Evolutionary conservation across 768 basidiomycete species (phyloP).

Genomic region (Dentipellis fragilis): DNA sequence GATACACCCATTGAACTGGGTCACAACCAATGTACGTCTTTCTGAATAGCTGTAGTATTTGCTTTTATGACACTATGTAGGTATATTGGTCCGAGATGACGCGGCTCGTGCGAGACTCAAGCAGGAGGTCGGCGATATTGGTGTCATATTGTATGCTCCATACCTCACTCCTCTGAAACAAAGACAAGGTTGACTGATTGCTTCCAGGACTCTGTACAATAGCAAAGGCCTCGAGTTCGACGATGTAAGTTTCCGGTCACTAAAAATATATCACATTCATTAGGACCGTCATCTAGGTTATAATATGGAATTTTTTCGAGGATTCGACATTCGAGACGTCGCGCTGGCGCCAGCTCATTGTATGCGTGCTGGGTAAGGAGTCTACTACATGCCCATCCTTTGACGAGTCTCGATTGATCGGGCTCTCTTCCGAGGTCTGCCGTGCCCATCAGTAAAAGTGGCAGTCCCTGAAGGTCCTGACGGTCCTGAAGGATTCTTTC

Average conservation of each 20-base stretch:
- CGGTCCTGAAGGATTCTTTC: too few species aligned
- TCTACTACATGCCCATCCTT: too few species aligned
- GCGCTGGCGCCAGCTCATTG: slow-evolving; percentile 4
- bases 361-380: not conserved
- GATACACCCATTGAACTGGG: slow-evolving; percentile 21
- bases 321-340: slow-evolving; percentile 38
- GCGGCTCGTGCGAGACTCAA: slow-evolving; percentile 36
- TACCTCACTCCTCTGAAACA: not conserved
- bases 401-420: not conserved
- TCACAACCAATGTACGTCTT: slow-evolving; percentile 47
- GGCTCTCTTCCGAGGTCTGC: slow-evolving; percentile 3
- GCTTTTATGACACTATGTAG: slow-evolving; percentile 21
- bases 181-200: not conserved
- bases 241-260: slow-evolving; percentile 45
- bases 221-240: slow-evolving; percentile 63
- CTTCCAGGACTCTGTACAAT: slow-evolving; percentile 45
- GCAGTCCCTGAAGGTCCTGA: too few species aligned
- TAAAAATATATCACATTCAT: too few species aligned
- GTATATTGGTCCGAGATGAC: slow-evolving; percentile 61
- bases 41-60: too few species aligned
- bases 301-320: slow-evolving; percentile 67
- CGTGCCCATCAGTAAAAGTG: too few species aligned
- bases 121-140: slow-evolving; percentile 44
- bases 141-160: slow-evolving; percentile 42
- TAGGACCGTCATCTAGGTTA: too few species aligned